A percentile compares a stretch with the other conserved stretches of the same genome.
phyloP scores from a whole-genome alignment of 2,329 filamentous ascomycete species.

The Cylindrodendrum hubeiense region DNA sequence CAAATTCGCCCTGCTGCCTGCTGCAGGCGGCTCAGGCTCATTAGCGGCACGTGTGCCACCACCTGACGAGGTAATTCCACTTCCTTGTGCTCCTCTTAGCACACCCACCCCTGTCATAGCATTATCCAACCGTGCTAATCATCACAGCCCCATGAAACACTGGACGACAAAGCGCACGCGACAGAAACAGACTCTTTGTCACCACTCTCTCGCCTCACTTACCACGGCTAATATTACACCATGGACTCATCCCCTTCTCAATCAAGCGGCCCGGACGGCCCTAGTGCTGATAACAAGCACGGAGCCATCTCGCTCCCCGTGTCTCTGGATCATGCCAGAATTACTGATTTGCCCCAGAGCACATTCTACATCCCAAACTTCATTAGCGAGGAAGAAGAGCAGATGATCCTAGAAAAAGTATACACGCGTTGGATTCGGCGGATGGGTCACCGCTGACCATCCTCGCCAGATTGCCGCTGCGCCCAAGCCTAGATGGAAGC shows the following conservation, averaged over 20 bases:
- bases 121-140: conserved; percentile 11
- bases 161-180: conserved; percentile 4
- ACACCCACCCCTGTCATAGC: conserved; percentile 8
- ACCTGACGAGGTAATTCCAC: conserved; percentile 13
- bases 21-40: conserved; percentile 7
- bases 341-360: conserved; percentile 68
- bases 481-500: conserved; percentile 85
- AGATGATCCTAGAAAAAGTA: conserved; percentile 77
- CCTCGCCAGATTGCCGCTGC: conserved; percentile 66
- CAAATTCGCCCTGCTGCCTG: conserved; percentile 21
- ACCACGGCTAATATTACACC: conserved; percentile 3
- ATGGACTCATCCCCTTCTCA: conserved; percentile 30
- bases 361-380: conserved; percentile 92
- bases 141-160: conserved; percentile 11
- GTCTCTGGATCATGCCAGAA: conserved; percentile 63
- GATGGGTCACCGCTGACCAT: conserved; percentile 30
- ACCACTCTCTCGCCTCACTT: conserved; percentile 1
- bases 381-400: conserved; percentile 81
- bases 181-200: conserved; percentile 4
- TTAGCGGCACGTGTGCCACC: conserved; percentile 34
- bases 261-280: not conserved
- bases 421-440: conserved; percentile 40
- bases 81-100: not conserved
- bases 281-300: conserved; percentile 16
- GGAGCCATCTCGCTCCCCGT: conserved; percentile 54